Percentiles rank a stretch among this genome's conserved stretches.
Conservation (phyloP, 1,139 yeast species). For the Saccharomyces hybrid region DNA sequence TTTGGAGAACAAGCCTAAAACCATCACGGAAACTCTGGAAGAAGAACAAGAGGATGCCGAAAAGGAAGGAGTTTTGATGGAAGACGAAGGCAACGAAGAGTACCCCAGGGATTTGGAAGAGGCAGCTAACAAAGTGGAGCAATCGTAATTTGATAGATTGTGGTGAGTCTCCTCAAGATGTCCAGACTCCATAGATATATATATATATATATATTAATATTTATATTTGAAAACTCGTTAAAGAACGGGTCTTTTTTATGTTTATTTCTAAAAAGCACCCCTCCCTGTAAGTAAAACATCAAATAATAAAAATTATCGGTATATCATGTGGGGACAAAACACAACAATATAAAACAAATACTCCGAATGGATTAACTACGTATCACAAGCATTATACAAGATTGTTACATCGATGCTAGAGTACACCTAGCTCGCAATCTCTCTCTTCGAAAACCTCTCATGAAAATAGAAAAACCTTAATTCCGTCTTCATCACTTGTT, state of each 20-base stretch:
- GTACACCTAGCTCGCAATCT: neutral
- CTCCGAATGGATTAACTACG: no score
- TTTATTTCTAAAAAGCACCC: no score
- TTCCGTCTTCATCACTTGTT: neutral
- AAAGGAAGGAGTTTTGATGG: slow-evolving; percentile 7
- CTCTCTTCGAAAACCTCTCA: neutral
- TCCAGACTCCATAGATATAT: no score
- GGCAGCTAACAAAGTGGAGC: slow-evolving; percentile 1
- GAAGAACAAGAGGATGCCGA: slow-evolving; percentile 7
- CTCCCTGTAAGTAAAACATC: no score
- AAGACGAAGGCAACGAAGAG: slow-evolving; percentile 9
- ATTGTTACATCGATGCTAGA: neutral
- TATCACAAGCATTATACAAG: neutral
- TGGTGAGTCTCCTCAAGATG: no score
- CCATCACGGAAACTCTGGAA: slow-evolving; percentile 1
- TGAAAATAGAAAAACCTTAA: neutral
- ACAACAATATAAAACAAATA: no score
- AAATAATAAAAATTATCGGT: no score
- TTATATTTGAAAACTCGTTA: no score
- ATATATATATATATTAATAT: neutral
- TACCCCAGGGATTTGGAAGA: slow-evolving; percentile 2
- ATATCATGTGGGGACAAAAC: no score
- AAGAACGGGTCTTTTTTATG: no score
- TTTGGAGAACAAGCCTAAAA: neutral
- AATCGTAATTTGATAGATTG: neutral